Conservation (phyloP, 2,329 filamentous ascomycete genomes). For the Claviceps maximensis region DNA sequence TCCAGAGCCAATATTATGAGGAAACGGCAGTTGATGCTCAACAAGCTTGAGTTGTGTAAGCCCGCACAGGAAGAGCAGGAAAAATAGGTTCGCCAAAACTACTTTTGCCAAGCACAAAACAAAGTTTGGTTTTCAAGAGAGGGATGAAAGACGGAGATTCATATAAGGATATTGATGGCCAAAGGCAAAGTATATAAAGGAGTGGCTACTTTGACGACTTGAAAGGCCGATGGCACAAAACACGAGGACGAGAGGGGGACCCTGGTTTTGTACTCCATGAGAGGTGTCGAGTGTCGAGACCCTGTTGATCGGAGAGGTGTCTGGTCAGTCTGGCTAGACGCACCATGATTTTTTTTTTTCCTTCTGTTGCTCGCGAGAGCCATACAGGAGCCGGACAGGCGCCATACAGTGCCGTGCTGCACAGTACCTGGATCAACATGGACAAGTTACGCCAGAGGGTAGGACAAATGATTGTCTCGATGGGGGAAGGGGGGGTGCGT, state of each 20-base stretch:
- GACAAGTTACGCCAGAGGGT: conserved; percentile 14
- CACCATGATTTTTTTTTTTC: conserved; percentile 16
- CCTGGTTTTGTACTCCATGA: conserved; percentile 19
- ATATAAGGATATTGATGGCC: no score
- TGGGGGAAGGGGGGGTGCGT: conserved; percentile 12
- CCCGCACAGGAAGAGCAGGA: no score
- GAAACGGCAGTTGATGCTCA: neutral
- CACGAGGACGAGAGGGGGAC: conserved; percentile 13
- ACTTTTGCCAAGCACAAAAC: neutral
- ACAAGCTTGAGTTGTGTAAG: no score
- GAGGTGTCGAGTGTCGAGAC: conserved; percentile 15
- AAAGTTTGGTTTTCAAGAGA: neutral
- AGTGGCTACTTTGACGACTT: conserved; percentile 6
- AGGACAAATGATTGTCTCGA: conserved; percentile 21
- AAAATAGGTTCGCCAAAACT: no score
- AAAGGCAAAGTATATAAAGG: conserved; percentile 8
- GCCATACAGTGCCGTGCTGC: neutral
- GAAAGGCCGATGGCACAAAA: conserved; percentile 11
- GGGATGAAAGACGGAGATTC: neutral
- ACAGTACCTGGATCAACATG: conserved; percentile 18
- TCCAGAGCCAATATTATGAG: neutral
- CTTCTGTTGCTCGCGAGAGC: conserved; percentile 4
- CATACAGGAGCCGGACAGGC: no score
- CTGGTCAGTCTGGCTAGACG: conserved; percentile 13
- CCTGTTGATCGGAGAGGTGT: conserved; percentile 11